phyloP scores from a whole-genome alignment of 306 rosid genomes.

The Glycine tomentella region DNA sequence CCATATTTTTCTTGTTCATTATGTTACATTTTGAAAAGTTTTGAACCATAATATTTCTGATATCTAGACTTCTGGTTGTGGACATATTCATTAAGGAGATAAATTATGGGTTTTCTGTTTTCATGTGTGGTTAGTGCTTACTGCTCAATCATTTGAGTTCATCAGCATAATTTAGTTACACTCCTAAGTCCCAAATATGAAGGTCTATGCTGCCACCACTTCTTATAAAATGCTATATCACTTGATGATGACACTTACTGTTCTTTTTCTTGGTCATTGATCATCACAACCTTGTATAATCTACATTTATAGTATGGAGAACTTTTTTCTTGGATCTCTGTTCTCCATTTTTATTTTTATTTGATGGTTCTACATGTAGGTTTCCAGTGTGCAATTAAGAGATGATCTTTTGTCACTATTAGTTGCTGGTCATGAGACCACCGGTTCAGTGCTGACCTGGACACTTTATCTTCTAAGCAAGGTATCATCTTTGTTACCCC shows the following conservation, averaged over 20 bases:
- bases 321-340: neutral
- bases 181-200: neutral
- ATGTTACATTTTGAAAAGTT: neutral
- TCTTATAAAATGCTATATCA: conserved; percentile 16
- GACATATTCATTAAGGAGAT: neutral
- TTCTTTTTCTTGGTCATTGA: neutral
- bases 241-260: neutral
- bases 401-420: conserved; percentile 93
- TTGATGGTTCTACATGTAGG: conserved; percentile 52
- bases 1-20: conserved; percentile 2
- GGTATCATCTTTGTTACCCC: conserved; percentile 55
- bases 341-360: conserved; percentile 38
- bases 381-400: conserved; percentile 86
- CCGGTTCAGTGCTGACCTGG: conserved; percentile 97
- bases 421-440: conserved; percentile 98
- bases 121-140: neutral
- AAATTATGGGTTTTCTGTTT: conserved; percentile 6
- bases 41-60: conserved; percentile 28
- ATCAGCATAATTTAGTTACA: conserved; percentile 31
- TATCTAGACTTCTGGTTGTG: conserved; percentile 1
- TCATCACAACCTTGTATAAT: neutral
- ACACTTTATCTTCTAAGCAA: conserved; percentile 94
- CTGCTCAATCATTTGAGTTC: conserved; percentile 18
- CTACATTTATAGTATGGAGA: neutral
- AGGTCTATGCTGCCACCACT: neutral